phyloP scores from a whole-genome alignment of 768 basidiomycete genomes.

The Rhodotorula kratochvilovae region DNA sequence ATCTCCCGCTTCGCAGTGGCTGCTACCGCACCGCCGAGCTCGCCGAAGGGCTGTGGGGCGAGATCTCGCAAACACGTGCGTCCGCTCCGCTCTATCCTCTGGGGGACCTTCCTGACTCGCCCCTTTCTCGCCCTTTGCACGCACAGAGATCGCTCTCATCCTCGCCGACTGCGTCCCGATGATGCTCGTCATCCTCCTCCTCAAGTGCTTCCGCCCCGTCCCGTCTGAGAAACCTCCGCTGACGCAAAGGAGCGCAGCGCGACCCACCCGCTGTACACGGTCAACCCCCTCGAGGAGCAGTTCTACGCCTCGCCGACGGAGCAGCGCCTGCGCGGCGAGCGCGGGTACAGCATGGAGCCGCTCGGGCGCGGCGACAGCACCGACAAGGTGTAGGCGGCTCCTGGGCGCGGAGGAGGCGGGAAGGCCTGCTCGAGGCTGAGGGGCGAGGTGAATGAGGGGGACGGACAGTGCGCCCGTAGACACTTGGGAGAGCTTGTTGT shows the following conservation, averaged over 20 bases:
- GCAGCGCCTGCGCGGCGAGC: no score
- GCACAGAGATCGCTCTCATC: slow-evolving; percentile 1
- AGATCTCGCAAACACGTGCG: background rate
- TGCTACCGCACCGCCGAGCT: slow-evolving; percentile 25
- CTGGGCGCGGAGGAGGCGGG: no score
- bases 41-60: slow-evolving; percentile 4
- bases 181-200: slow-evolving; percentile 3
- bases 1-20: background rate
- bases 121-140: background rate
- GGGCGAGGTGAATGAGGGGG: no score
- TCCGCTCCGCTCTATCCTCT: no score
- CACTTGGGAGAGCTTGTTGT: no score
- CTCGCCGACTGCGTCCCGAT: background rate
- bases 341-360: no score
- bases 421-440: no score
- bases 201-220: background rate
- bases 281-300: background rate
- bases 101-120: background rate
- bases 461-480: no score
- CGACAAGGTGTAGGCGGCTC: no score
- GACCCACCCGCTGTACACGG: background rate
- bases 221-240: background rate
- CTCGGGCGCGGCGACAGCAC: no score
- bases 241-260: background rate
- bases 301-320: no score